Evolutionary conservation across 805 yeast genomes (phyloP).

Genomic region (Clavispora phyllophila): DNA sequence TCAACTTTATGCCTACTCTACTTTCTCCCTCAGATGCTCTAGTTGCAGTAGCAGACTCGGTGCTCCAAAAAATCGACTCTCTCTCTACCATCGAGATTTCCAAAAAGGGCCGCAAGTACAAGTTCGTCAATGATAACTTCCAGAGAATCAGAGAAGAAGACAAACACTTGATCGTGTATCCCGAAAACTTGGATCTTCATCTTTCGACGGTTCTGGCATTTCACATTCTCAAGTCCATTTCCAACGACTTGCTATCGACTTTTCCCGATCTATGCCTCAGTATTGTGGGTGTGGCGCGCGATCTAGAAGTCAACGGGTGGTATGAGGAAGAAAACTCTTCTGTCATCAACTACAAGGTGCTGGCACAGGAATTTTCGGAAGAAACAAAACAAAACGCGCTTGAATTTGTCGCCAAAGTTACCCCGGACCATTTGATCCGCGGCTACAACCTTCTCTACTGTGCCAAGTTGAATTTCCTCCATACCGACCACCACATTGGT

Average conservation of each 20-base stretch:
- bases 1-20: background rate
- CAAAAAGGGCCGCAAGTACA: constrained; percentile 46
- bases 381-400: constrained; percentile 22
- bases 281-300: constrained; percentile 46
- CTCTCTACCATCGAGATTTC: constrained; percentile 32
- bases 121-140: constrained; percentile 43
- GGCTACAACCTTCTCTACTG: constrained; percentile 43
- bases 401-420: constrained; percentile 21
- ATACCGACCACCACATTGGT: constrained; percentile 52
- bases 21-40: constrained; percentile 28
- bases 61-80: constrained; percentile 29
- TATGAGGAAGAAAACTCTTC: constrained; percentile 42
- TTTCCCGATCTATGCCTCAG: constrained; percentile 41
- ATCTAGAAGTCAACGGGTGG: constrained; percentile 47
- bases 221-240: constrained; percentile 32
- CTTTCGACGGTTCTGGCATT: constrained; percentile 41
- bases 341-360: constrained; percentile 31
- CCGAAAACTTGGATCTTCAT: constrained; percentile 23
- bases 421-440: constrained; percentile 30
- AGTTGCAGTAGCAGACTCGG: constrained; percentile 29
- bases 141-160: constrained; percentile 46
- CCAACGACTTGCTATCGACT: constrained; percentile 25
- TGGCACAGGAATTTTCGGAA: constrained; percentile 28
- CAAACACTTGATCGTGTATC: constrained; percentile 42
- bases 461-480: constrained; percentile 47